phyloP scores from a whole-genome alignment of 805 yeast species.

The Metschnikowia kunwiensis region DNA sequence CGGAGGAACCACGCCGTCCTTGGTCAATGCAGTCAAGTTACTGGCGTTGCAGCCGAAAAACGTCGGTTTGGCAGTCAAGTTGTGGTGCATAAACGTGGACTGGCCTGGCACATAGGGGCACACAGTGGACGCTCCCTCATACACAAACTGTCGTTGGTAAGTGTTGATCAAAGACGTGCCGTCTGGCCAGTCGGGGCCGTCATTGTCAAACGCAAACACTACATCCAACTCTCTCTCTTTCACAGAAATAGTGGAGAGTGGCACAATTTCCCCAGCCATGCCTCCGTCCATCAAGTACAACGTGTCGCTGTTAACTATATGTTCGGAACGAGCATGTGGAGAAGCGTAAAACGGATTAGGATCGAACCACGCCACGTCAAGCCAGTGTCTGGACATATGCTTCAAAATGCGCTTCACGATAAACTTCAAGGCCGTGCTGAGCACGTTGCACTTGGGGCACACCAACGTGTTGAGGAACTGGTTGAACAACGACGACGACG shows the following conservation, averaged over 20 bases:
- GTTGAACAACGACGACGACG: constrained; percentile 40
- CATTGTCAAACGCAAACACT: constrained; percentile 37
- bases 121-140: constrained; percentile 54
- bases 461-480: constrained; percentile 33
- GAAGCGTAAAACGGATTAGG: constrained; percentile 40
- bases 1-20: constrained; percentile 54
- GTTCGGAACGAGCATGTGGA: constrained; percentile 26
- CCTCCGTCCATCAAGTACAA: constrained; percentile 42
- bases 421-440: constrained; percentile 26
- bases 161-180: constrained; percentile 32
- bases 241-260: constrained; percentile 32
- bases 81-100: constrained; percentile 54
- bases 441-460: constrained; percentile 30
- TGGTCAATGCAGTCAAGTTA: constrained; percentile 54
- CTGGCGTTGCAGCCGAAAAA: constrained; percentile 80
- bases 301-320: constrained; percentile 27
- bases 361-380: constrained; percentile 33
- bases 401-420: constrained; percentile 24
- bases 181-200: constrained; percentile 32
- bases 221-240: constrained; percentile 36
- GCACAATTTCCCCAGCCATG: constrained; percentile 35
- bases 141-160: constrained; percentile 34
- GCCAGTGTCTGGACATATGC: constrained; percentile 23
- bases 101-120: constrained; percentile 81
- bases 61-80: constrained; percentile 65